Base-by-base conservation (phyloP, 2,329 filamentous ascomycete species). In the Cryphonectria parasitica region DNA sequence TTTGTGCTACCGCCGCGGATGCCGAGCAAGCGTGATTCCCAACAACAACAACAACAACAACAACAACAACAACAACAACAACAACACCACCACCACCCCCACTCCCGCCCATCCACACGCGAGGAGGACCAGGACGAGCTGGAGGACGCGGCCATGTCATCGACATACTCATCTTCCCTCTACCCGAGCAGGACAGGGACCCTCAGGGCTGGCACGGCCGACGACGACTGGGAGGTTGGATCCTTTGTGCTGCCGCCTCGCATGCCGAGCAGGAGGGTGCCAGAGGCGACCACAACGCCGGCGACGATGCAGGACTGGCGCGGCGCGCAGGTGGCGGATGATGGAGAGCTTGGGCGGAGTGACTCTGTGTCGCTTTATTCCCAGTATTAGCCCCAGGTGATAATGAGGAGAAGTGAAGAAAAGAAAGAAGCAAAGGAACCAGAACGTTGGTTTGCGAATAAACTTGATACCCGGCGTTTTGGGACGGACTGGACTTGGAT, bases 351-450 rank as follows among this genome's bases (percentile, higher is more conserved):
- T 4, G 63, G 31, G 31, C 54, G 58, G 66, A 68, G 61, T 15
- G 66, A 68, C 49, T 70, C 71, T 5, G 28, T 66, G 62, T 72
- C 71, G n/a, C 61, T 72, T 19, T 72, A 72, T 45, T 72, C 71
- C 15, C 71, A 72, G 52, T 68, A 17, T 13, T 64, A 56, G 36
- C 36, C 36, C 36, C 5, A 19, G 34, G 19, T 2, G 39, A 34
- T 2, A 36, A 2, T n/a, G 41, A 39, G 15, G 22, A 49, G 45
- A 11, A 11, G 22, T 4, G 17, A 17, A 22, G 43, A 45, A 43
- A 43, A 43, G 2, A 22, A 45, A 45, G 15, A 5, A 31, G 13
- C 6, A n/a, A 19, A 22, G 22, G 22, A 7, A 13, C 10, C 8
- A 2, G 19, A 49, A 49, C 17, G 49, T 49, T n/a, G 56, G 10